A percentile compares a stretch with the other conserved stretches of the same genome.
phyloP scores from a whole-genome alignment of 352 stramenopile genomes.

The Globisporangium lucens region DNA sequence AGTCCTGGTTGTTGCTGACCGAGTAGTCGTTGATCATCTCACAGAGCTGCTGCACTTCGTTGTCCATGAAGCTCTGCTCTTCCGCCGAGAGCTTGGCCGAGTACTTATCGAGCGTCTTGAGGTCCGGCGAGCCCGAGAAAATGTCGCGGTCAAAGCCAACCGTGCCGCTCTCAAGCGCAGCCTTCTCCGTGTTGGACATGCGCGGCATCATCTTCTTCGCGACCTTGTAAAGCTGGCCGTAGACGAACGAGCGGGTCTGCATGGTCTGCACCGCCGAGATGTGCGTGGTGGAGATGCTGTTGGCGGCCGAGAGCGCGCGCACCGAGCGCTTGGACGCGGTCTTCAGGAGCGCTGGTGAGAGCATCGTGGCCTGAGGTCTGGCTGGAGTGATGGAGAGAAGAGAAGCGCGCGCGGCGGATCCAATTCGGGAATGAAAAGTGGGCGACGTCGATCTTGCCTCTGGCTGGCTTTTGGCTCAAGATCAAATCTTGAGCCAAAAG shows the following conservation, averaged over 20 bases:
- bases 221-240: constrained; percentile 91
- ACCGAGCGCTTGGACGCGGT: constrained; percentile 36
- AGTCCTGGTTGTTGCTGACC: constrained; percentile 90
- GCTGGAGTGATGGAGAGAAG: not conserved
- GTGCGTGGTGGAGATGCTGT: not conserved
- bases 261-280: constrained; percentile 44
- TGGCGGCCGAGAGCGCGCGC: constrained; percentile 13
- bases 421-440: constrained; percentile 13
- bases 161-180: constrained; percentile 93
- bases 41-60: constrained; percentile 94
- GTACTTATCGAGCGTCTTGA: constrained; percentile 94
- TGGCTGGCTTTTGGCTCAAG: too few relatives aligned
- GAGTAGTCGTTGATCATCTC: constrained; percentile 96
- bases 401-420: not conserved
- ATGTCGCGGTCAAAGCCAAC: constrained; percentile 98
- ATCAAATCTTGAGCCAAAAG: not conserved
- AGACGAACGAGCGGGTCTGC: constrained; percentile 75
- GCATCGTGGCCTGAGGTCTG: constrained; percentile 17
- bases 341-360: constrained; percentile 39
- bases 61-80: constrained; percentile 95
- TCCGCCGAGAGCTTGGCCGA: constrained; percentile 89
- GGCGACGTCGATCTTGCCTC: too few relatives aligned
- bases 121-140: constrained; percentile 91
- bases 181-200: constrained; percentile 95
- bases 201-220: constrained; percentile 94